Evolutionary conservation across 108 stramenopile genomes (phyloP), one percentile per base, ranked within the genome.

Genomic region (Skeletonema costatum): DNA sequence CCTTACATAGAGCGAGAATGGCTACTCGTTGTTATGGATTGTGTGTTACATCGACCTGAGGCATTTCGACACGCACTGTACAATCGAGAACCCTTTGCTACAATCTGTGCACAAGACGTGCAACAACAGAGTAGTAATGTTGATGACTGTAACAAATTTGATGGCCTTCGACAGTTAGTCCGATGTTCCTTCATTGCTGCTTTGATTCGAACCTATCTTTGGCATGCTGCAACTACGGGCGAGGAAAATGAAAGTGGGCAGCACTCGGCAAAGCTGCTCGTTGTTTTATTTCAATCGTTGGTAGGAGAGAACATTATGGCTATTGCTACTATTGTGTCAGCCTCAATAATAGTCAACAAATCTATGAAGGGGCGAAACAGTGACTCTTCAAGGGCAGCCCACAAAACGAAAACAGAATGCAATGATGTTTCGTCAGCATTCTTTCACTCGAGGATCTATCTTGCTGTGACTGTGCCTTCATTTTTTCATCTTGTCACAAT

Each of bases 1-100:
- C 87, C 89, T 0, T 92, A 92, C 58, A 86, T 88, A 68, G 91
- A 92, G 73, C 75, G 87, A 25, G 91, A 92, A 75, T 83, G 75
- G 85, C 44, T 92, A 30, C 72, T 90, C 13, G 79, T 90, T 0
- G 63, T 76, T 10, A 78, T 92, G 59, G 91, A 92, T 64, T 87
- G 86, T 56, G 66, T 88, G 12, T 66, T 92, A 19, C 71, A 88
- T 50, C 81, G 89, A 1, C 72, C 71, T 36, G 81, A 83, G 71
- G 89, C 91, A 17, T 90, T 79, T 75, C 87, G 89, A 0, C 91
- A 92, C 68, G 66, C 88, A 2, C 39, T 92, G 64, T 88, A 82
- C 32, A 82, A 87, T 63, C 68, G 84, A 70, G 64, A 75, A 35
- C 68, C 70, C 16, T 74, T 73, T 50, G 25, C 30, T 21, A 51